Evolutionary conservation across 2,329 filamentous ascomycete species (phyloP), one percentile per base, ranked within the genome.

Genomic region (Colletotrichum camelliae): DNA sequence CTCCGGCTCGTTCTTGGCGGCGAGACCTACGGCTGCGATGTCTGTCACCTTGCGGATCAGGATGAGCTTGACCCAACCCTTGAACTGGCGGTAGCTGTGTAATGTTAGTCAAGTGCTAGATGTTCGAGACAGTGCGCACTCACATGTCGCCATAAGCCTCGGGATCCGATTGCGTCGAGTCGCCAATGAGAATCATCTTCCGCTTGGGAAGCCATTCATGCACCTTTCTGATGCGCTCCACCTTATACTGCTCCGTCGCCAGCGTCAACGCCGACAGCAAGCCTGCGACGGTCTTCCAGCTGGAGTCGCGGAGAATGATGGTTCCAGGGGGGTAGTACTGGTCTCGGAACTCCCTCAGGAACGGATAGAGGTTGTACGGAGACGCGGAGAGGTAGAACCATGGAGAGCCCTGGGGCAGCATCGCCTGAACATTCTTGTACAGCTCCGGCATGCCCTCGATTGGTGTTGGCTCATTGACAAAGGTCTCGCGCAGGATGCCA

Each of bases 321-420:
- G 95, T 95, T 13, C 96, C 96, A 4, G 89, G 90, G 0, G 94
- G 94, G 81, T 93, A 98, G 84, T 94, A 86, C 2, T 88, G 82
- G 70, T 93, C 86, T 43, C 95, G 89, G 85, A 98, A 98, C 1
- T 89, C 84, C 72, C 90, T 93, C 29, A 98, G 89, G 84, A 98
- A 97, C 0, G 95, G 94, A 81, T 98, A 98, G 12, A 98, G 90
- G 80, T 97, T 98, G 87, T 98, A 98, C 0, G 96, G 96, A 0
- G 96, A 98, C 0, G 96, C 96, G 0, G 95, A 97, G 62, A 98
- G 90, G 84, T 98, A 98, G 87, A 98, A 98, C 90, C 95, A 98
- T 0, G 95, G 91, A 2, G 95, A 93, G 10, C 89, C 88, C 10
- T 89, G 81, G 2, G 88, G 86, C 29, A 93, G 80, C 5, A 88